Evolutionary conservation across 208 protist species (phyloP).

Genomic region (Trypanosoma platydactyli): DNA sequence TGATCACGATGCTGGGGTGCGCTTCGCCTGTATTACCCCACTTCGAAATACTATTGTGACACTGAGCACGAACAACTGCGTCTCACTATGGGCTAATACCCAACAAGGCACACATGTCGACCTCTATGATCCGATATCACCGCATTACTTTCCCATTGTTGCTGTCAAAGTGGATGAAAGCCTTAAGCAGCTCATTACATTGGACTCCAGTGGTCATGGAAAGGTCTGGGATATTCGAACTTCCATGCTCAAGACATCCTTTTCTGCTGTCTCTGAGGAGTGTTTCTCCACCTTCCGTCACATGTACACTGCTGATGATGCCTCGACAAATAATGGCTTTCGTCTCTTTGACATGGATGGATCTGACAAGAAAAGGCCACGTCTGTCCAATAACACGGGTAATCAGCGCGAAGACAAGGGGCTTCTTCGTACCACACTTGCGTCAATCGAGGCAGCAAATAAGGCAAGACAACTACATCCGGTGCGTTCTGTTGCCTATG

Average conservation of each 20-base stretch:
- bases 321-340: slow-evolving; percentile 10
- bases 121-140: slow-evolving; percentile 64
- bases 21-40: slow-evolving; percentile 33
- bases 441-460: slow-evolving; percentile 26
- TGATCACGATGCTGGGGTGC: slow-evolving; percentile 19
- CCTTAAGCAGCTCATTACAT: slow-evolving; percentile 68
- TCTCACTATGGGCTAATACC: slow-evolving; percentile 38
- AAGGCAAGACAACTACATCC: slow-evolving; percentile 39
- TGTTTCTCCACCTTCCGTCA: slow-evolving; percentile 23
- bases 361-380: slow-evolving; percentile 7
- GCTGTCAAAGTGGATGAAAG: slow-evolving; percentile 55
- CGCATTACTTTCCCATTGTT: slow-evolving; percentile 69
- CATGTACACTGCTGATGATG: slow-evolving; percentile 17
- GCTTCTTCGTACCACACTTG: slow-evolving; percentile 40
- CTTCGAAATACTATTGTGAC: slow-evolving; percentile 27
- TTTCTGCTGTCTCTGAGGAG: slow-evolving; percentile 52
- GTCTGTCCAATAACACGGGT: not conserved
- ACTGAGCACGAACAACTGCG: slow-evolving; percentile 29
- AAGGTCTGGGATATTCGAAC: slow-evolving; percentile 77
- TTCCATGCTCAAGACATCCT: slow-evolving; percentile 50
- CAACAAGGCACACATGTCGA: slow-evolving; percentile 46
- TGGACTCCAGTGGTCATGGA: slow-evolving; percentile 61
- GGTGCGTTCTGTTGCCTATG: slow-evolving; percentile 58
- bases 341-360: slow-evolving; percentile 29
- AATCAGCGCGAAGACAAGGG: not conserved